Conservation (phyloP, 1,284 basidiomycete species). For the Melampsora larici-populina region DNA sequence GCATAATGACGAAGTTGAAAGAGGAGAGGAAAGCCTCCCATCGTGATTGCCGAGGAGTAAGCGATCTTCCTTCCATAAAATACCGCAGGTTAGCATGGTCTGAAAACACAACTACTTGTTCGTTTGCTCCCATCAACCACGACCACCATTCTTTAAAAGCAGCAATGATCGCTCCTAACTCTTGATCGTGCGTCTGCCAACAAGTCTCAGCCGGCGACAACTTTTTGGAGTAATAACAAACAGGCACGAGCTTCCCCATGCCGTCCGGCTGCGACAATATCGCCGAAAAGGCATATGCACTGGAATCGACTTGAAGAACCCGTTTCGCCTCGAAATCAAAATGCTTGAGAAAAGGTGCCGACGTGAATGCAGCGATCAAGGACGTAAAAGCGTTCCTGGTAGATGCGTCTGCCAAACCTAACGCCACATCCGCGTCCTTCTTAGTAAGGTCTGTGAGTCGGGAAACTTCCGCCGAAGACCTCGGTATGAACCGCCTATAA, state of each 20-base stretch:
- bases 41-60: too few relatives aligned
- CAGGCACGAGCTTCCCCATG: slow-evolving; percentile 23
- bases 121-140: not conserved
- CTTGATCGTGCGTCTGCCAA: slow-evolving; percentile 14
- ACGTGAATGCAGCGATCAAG: not conserved
- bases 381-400: not conserved
- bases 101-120: not conserved
- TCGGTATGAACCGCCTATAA: slow-evolving; percentile 5
- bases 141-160: slow-evolving; percentile 4
- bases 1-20: too few relatives aligned
- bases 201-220: slow-evolving; percentile 17
- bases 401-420: not conserved
- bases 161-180: not conserved
- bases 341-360: slow-evolving; percentile 5
- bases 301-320: slow-evolving; percentile 52
- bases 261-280: slow-evolving; percentile 40
- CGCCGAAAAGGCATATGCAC: slow-evolving; percentile 41
- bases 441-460: slow-evolving; percentile 2
- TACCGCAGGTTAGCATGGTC: too few relatives aligned
- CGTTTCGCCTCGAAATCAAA: slow-evolving; percentile 1
- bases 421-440: not conserved
- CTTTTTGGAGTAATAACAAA: slow-evolving; percentile 36
- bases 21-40: too few relatives aligned
- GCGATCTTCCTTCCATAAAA: too few relatives aligned
- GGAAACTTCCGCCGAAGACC: not conserved